Base-by-base conservation (phyloP, 2,329 filamentous ascomycete species). In the Elsinoe perseae region DNA sequence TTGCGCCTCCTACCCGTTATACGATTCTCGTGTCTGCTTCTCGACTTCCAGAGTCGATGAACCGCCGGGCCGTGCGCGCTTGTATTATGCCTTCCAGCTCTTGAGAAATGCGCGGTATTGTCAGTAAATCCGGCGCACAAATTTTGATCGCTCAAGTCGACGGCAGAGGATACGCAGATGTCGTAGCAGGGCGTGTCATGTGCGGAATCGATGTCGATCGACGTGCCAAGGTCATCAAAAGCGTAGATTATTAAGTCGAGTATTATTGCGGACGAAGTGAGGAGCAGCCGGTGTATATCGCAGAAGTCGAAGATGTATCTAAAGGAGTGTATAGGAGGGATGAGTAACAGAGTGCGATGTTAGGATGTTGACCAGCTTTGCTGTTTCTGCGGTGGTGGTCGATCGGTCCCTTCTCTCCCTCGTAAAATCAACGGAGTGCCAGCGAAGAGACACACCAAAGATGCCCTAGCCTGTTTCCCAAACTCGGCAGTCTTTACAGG, bases 211-310 rank as follows among this genome's bases (percentile, higher is more conserved):
- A 42, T 54, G 52, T 38, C 32, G 28, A 38, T 34, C 28, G 48
- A 52, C 16, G 30, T 36, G 28, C 28, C 48, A 52, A 52, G 48
- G 48, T 52, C 48, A 52, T 52, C 48, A 52, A 52, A 34, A n/a
- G 48, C 20, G 32, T 16, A 25, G 28, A 25, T 52, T 52, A 52
- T 52, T 25, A 52, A 38, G 32, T 34, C 48, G 48, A 20, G 28
- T 52, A 52, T 52, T 52, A 52, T 52, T 38, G 48, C 48, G 18
- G 18, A 52, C 28, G 20, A 25, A 16, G 6, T 30, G 21, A 36
- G 48, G 2, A 23, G 21, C 30, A 23, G 48, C 12, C 10, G 18
- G n/a, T 10, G 8, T 12, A 23, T 20, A 20, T 6, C 10, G 5
- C 48, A 36, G 9, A 5, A 38, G 25, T 34, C 20, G 28, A 21